Percentiles rank a stretch among this genome's conserved stretches.
Conservation (phyloP, 768 basidiomycete species). For the Leccinum olivaceopallidum region DNA sequence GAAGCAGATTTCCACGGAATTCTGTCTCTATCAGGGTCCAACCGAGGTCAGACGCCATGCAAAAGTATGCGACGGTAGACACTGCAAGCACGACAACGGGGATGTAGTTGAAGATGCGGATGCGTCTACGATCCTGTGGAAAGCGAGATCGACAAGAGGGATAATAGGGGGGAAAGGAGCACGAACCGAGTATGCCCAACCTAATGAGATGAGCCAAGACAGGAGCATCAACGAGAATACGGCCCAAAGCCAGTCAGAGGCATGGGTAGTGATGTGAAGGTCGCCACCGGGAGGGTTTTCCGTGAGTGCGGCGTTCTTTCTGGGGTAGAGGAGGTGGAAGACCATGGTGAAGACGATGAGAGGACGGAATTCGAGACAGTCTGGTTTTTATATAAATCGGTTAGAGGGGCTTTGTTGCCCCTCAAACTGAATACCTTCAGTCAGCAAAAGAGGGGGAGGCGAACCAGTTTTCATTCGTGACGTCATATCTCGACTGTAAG, state of each 20-base stretch:
- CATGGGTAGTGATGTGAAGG: constrained; percentile 43
- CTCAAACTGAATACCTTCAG: background rate
- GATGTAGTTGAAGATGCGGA: constrained; percentile 51
- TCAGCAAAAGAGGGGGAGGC: background rate
- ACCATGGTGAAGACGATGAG: constrained; percentile 22
- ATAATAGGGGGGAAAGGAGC: background rate
- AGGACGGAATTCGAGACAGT: rapidly evolving
- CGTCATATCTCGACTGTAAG: constrained; percentile 12
- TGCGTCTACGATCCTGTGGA: constrained; percentile 37
- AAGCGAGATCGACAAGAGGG: background rate
- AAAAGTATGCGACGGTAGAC: constrained; percentile 47
- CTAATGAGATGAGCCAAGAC: constrained; percentile 39
- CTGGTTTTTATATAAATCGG: constrained; percentile 14
- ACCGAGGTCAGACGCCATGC: constrained; percentile 59
- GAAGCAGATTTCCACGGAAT: constrained; percentile 34
- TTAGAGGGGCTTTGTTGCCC: constrained; percentile 14
- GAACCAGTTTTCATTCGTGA: constrained; percentile 19
- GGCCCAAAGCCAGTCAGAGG: constrained; percentile 56
- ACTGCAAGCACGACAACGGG: constrained; percentile 48
- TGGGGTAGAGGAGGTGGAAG: constrained; percentile 3
- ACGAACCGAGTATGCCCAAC: constrained; percentile 35
- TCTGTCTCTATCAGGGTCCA: constrained; percentile 42
- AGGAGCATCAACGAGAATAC: constrained; percentile 52
- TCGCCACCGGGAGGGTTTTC: constrained; percentile 39
- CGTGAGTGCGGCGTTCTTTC: constrained; percentile 34